Conservation (phyloP, 805 yeast genomes). For the Ogataea kodamae region DNA sequence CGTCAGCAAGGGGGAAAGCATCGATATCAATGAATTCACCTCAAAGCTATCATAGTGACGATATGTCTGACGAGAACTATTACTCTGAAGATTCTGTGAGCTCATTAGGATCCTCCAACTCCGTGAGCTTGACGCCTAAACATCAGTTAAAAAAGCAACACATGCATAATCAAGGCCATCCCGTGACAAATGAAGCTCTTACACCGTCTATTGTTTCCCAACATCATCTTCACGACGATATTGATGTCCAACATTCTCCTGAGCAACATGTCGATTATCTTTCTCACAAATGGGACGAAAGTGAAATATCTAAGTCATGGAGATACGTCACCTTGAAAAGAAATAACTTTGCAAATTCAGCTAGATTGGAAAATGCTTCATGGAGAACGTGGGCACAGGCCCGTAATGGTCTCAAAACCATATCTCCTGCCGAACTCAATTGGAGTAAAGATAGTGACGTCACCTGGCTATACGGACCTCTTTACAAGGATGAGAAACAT, state of each 20-base stretch:
- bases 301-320: slow-evolving; percentile 94
- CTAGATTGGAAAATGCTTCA: slow-evolving; percentile 76
- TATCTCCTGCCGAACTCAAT: slow-evolving; percentile 86
- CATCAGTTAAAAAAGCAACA: slow-evolving; percentile 29
- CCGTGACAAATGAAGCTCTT: slow-evolving; percentile 7
- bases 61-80: slow-evolving; percentile 25
- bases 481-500: slow-evolving; percentile 25
- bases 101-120: slow-evolving; percentile 23
- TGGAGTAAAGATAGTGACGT: slow-evolving; percentile 98
- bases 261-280: slow-evolving; percentile 90
- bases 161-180: slow-evolving; percentile 9
- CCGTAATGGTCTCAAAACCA: slow-evolving; percentile 64
- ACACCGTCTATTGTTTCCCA: slow-evolving; percentile 11
- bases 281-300: slow-evolving; percentile 93
- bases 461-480: slow-evolving; percentile 96
- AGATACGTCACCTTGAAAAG: slow-evolving; percentile 80
- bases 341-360: slow-evolving; percentile 78
- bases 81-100: slow-evolving; percentile 29
- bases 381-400: slow-evolving; percentile 99
- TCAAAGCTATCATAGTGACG: slow-evolving; percentile 27
- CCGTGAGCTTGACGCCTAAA: slow-evolving; percentile 30
- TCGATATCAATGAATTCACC: slow-evolving; percentile 21
- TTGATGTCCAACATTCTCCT: slow-evolving; percentile 75
- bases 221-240: slow-evolving; percentile 74
- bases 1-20: slow-evolving; percentile 16